A percentile compares a stretch with the other conserved stretches of the same genome.
These are phyloP conservation scores for Geosmithia flava DNA, from an alignment of 2,329 filamentous ascomycete species.

Conservation along the genomic window DNA sequence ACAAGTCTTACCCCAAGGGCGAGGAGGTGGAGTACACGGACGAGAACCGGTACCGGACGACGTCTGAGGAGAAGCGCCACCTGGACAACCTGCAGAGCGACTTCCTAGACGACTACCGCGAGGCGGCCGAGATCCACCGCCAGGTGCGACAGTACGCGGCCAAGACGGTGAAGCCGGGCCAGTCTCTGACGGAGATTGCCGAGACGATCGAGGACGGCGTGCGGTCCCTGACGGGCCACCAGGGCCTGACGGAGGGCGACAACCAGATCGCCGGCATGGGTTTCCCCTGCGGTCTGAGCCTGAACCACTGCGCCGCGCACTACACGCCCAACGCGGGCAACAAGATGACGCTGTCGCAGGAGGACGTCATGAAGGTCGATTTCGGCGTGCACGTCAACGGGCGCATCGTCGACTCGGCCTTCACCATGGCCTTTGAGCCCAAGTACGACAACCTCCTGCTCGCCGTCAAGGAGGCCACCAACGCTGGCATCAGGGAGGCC, in stretches of 20 bases:
- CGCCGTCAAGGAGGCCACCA: constrained; percentile 64
- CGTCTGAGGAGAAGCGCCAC: constrained; percentile 65
- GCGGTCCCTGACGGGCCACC: constrained; percentile 62
- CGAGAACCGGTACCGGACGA: constrained; percentile 57
- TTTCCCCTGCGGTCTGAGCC: constrained; percentile 72
- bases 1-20: constrained; percentile 60
- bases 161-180: constrained; percentile 69
- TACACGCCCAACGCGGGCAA: constrained; percentile 82
- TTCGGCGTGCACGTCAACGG: constrained; percentile 74
- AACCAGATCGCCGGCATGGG: constrained; percentile 70
- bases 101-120: constrained; percentile 69
- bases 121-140: constrained; percentile 79
- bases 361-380: constrained; percentile 74
- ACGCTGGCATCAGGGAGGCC: constrained; percentile 73
- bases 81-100: constrained; percentile 72
- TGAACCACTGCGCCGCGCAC: constrained; percentile 79
- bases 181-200: constrained; percentile 69
- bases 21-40: constrained; percentile 67
- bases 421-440: constrained; percentile 65
- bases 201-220: constrained; percentile 81
- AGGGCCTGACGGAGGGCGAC: constrained; percentile 67
- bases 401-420: constrained; percentile 70
- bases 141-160: constrained; percentile 78
- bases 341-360: constrained; percentile 57
- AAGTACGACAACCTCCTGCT: constrained; percentile 63